Conservation (phyloP, 2,329 filamentous ascomycete genomes). For the Sporothrix globosa region DNA sequence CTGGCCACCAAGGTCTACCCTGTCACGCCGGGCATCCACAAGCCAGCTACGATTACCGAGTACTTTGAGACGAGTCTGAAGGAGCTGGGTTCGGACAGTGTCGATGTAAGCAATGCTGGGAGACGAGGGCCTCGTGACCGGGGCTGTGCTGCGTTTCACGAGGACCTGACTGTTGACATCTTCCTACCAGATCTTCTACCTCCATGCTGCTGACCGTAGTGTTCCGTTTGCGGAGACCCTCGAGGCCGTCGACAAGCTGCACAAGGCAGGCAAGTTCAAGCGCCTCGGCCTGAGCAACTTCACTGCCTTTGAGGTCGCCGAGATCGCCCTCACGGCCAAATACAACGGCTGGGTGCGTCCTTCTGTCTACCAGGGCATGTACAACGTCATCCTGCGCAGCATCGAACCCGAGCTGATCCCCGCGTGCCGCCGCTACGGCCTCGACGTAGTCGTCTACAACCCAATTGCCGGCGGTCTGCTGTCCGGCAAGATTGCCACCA, state of each 20-base stretch:
- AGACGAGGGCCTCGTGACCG: too few species aligned
- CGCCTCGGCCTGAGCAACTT: conserved; percentile 72
- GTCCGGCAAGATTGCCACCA: conserved; percentile 57
- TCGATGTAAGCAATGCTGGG: conserved; percentile 59
- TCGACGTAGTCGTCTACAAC: conserved; percentile 73
- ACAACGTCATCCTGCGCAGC: conserved; percentile 55
- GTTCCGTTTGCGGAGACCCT: conserved; percentile 62
- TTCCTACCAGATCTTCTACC: conserved; percentile 64
- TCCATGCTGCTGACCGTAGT: conserved; percentile 62
- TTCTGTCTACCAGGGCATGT: conserved; percentile 76
- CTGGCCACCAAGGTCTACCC: conserved; percentile 82
- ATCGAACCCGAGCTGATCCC: conserved; percentile 69
- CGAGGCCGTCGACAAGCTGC: conserved; percentile 67
- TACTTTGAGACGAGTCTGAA: conserved; percentile 68
- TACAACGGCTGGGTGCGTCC: conserved; percentile 70
- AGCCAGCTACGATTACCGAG: conserved; percentile 62
- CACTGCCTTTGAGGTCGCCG: conserved; percentile 75
- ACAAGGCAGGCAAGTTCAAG: conserved; percentile 72
- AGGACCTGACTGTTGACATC: too few species aligned
- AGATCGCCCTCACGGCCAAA: conserved; percentile 70
- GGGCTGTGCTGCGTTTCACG: too few species aligned
- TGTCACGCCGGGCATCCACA: conserved; percentile 59
- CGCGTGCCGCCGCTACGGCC: conserved; percentile 66
- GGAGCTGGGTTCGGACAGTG: conserved; percentile 70
- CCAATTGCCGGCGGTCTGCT: conserved; percentile 72